Evolutionary conservation across 495 filamentous ascomycete species (phyloP), one percentile per base, ranked within the genome.

Genomic region (Penicillium coprophilum): DNA sequence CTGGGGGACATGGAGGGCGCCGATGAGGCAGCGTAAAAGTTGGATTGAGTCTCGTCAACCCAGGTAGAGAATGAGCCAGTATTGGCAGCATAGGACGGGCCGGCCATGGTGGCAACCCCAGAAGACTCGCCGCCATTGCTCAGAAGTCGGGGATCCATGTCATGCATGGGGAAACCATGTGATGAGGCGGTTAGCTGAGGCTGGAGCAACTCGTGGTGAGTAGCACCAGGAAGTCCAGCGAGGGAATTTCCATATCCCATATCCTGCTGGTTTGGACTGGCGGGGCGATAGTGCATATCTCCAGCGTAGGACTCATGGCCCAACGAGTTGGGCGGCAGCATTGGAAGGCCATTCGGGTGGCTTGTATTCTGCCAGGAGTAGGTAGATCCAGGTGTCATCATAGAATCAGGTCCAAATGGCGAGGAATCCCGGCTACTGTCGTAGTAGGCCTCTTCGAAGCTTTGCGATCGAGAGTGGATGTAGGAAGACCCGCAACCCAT

Each of bases 301-400:
- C 71, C 66, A 47, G 70, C 34, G 52, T 67, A 60, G 17, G 62
- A 39, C 7, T 53, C 61, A 47, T 65, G 46, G 36, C 63, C 57
- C 44, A 69, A 65, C 39, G 55, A 47, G 41, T 53, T 63, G 39
- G 66, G 50, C 83, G 72, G 11, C 75, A 80, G 34, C 77, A 77
- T 56, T 86, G 85, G 60, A 15, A 87, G 85, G 71, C 88, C 91
- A 38, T 78, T 69, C 9, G 86, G 84, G 63, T 88, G 85, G 47
- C 71, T 80, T 53, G 78, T 79, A 48, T 74, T 63, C 11, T 44
- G 21, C 63, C 73, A 72, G 17, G 59, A 57, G 8, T 61, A 56
- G 15, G 71, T 59, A 44, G 76, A 77, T 41, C 64, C 57, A 36
- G 66, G 39, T 2, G 62, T 50, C 17, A 70, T 38, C n/a, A 61